A percentile compares a stretch with the other conserved stretches of the same genome.
Conservation (phyloP, 2,329 filamentous ascomycete species). For the Pyricularia sp. region DNA sequence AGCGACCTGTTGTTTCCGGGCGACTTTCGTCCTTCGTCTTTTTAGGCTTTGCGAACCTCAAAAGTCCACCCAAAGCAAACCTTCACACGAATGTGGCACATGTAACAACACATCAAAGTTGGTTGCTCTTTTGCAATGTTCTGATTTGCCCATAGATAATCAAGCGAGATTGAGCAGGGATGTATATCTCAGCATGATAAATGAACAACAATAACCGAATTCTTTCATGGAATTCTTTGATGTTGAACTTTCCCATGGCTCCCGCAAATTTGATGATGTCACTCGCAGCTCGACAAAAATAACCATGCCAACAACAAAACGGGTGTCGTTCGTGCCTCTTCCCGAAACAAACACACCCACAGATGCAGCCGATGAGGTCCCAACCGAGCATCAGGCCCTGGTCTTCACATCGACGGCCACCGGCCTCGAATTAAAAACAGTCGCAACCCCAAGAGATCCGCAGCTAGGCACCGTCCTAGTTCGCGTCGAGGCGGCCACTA, state of each 20-base stretch:
- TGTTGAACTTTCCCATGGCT: background rate
- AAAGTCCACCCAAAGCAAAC: no score
- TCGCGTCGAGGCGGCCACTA: background rate
- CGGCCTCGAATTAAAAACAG: background rate
- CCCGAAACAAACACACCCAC: background rate
- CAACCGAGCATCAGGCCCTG: background rate
- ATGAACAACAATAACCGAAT: background rate
- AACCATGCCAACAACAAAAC: background rate
- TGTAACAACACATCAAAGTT: no score
- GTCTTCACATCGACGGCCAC: background rate
- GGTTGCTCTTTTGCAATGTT: background rate
- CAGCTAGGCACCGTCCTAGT: background rate
- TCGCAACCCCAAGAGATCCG: background rate
- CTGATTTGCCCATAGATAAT: background rate
- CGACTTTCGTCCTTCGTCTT: no score
- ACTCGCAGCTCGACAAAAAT: background rate
- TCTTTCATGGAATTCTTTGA: background rate
- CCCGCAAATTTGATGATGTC: background rate
- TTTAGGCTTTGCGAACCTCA: no score
- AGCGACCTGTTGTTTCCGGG: no score
- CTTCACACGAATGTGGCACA: no score
- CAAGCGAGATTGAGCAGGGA: background rate
- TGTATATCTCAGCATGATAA: background rate
- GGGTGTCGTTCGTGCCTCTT: background rate
- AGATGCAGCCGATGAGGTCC: background rate